These are phyloP conservation scores for Torulaspora globosa DNA, from an alignment of 1,139 yeast genomes.

Conservation along the genomic window DNA sequence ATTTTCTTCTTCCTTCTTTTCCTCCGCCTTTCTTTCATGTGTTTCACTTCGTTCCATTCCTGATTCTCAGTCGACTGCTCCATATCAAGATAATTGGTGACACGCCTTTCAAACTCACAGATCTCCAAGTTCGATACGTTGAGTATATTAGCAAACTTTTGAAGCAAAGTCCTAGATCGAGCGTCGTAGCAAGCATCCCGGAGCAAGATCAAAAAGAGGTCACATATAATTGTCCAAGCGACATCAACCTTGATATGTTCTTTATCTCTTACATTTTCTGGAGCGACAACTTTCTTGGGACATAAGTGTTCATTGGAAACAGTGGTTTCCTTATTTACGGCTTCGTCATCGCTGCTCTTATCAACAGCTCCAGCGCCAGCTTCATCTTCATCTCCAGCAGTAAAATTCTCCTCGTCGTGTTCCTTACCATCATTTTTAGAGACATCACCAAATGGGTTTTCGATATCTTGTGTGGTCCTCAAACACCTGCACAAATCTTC, in stretches of 20 bases:
- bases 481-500: conserved; percentile 64
- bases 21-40: conserved; percentile 66
- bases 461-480: conserved; percentile 42
- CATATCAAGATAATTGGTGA: conserved; percentile 84
- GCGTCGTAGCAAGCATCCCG: conserved; percentile 88
- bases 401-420: not conserved
- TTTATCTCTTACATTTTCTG: conserved; percentile 39
- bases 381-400: not conserved
- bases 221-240: conserved; percentile 92
- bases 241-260: conserved; percentile 61
- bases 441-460: conserved; percentile 39
- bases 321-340: not conserved
- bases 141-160: conserved; percentile 60
- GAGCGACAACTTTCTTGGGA: conserved; percentile 27
- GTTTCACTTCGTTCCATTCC: conserved; percentile 67
- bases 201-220: conserved; percentile 70
- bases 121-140: conserved; percentile 62
- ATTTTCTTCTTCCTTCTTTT: conserved; percentile 62
- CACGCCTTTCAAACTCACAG: conserved; percentile 82
- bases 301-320: conserved; percentile 2
- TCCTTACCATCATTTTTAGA: not conserved
- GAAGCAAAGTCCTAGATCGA: conserved; percentile 72
- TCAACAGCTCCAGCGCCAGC: conserved; percentile 6
- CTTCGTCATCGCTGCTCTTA: not conserved
- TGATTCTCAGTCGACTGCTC: conserved; percentile 72